Evolutionary conservation across 176 grass and related monocot species (phyloP).

Genomic region (Secale cereale): DNA sequence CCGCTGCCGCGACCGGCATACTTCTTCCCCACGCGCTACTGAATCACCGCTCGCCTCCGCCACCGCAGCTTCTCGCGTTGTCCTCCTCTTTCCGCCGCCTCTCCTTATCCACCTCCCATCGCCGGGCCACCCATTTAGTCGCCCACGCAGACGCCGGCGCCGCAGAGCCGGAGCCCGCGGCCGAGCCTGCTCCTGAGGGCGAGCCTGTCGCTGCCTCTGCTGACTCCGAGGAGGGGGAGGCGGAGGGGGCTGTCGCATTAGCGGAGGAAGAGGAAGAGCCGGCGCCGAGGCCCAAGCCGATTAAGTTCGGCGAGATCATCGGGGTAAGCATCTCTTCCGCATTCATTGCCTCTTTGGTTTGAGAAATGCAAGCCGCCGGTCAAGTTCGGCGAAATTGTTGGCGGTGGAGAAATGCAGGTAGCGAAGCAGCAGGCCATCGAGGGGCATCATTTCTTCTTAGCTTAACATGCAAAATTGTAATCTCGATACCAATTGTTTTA

Average conservation of each 20-base stretch:
- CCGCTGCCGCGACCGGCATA: conserved; percentile 26
- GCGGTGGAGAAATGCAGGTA: not conserved
- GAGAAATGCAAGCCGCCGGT: not conserved
- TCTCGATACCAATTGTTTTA: not conserved
- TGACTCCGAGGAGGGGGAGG: conserved; percentile 37
- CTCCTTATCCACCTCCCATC: conserved; percentile 40
- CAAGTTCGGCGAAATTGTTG: not conserved
- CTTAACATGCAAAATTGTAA: not conserved
- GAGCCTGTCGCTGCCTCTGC: conserved; percentile 27
- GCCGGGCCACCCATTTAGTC: conserved; percentile 35
- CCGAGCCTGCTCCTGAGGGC: not conserved
- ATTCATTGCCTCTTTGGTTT: not conserved
- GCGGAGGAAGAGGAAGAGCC: conserved; percentile 35
- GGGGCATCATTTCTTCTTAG: conserved; percentile 5
- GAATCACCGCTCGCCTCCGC: conserved; percentile 27
- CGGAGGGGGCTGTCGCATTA: conserved; percentile 28
- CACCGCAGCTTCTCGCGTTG: conserved; percentile 28
- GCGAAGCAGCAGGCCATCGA: not conserved
- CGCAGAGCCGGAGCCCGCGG: conserved; percentile 22
- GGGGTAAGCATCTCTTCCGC: conserved; percentile 51
- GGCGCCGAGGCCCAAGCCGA: conserved; percentile 43
- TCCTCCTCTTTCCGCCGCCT: conserved; percentile 44
- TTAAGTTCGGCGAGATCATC: conserved; percentile 90
- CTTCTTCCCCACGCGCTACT: conserved; percentile 32
- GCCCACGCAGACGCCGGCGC: conserved; percentile 35